These are phyloP conservation scores for Cryptococcus hybrid DNA, from an alignment of 1,284 basidiomycete species.

Conservation along the genomic window DNA sequence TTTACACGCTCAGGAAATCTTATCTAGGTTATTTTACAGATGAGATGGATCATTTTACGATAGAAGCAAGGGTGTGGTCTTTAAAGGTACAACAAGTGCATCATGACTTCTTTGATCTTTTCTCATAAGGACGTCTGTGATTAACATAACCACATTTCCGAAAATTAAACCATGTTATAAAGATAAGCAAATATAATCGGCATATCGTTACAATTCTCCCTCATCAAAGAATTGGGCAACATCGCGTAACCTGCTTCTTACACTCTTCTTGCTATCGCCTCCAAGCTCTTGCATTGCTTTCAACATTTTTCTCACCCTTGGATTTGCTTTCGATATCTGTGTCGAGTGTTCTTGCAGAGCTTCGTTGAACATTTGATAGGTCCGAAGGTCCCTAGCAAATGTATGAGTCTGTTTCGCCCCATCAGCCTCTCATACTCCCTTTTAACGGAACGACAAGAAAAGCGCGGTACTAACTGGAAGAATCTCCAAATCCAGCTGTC, in stretches of 20 bases:
- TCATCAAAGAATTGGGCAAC: slow-evolving; percentile 26
- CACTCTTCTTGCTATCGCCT: slow-evolving; percentile 40
- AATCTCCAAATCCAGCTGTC: slow-evolving; percentile 31
- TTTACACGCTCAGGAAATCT: no score
- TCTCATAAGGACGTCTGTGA: no score
- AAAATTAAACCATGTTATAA: no score
- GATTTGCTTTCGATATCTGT: slow-evolving; percentile 23
- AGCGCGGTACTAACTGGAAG: slow-evolving; percentile 37
- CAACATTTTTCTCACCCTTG: slow-evolving; percentile 27
- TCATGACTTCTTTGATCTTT: no score
- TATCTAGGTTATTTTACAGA: no score
- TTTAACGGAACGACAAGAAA: background rate
- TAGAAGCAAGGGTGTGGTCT: no score
- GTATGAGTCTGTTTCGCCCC: slow-evolving; percentile 41
- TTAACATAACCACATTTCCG: no score
- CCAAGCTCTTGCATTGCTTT: slow-evolving; percentile 28
- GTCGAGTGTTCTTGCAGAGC: slow-evolving; percentile 16
- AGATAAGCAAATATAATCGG: no score
- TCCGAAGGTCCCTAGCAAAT: slow-evolving; percentile 48
- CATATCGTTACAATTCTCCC: background rate
- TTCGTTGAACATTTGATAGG: slow-evolving; percentile 36
- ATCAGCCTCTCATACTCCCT: background rate
- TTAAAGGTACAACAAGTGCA: no score
- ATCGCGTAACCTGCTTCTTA: slow-evolving; percentile 34
- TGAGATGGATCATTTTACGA: no score